Evolutionary conservation across 163 green algal species (phyloP).

Genomic region (Chlorella variabilis): DNA sequence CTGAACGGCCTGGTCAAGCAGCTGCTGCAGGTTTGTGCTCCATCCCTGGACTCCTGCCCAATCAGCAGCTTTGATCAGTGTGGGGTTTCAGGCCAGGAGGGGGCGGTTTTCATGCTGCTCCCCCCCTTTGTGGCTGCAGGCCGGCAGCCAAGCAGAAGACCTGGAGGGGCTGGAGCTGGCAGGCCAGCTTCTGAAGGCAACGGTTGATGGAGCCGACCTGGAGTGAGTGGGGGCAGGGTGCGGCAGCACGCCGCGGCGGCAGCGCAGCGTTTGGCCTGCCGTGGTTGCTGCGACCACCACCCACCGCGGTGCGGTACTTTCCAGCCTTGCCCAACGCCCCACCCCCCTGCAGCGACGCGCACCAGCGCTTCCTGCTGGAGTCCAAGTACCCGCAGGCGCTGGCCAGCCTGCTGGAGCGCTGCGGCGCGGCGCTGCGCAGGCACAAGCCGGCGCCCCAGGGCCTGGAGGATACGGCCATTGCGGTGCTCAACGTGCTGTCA

Average conservation of each 20-base stretch:
- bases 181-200: not conserved
- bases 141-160: not conserved
- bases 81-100: no score
- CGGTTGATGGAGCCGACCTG: not conserved
- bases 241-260: not conserved
- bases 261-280: not conserved
- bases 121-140: slow-evolving; percentile 2
- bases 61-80: not conserved
- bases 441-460: not conserved
- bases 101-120: not conserved
- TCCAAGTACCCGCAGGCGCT: not conserved
- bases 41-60: not conserved
- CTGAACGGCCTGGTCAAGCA: not conserved
- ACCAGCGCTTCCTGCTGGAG: slow-evolving; percentile 14
- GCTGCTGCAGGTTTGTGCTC: not conserved
- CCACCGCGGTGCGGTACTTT: no score
- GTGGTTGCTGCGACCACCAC: not conserved
- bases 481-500: not conserved
- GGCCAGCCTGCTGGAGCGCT: not conserved
- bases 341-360: not conserved
- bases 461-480: not conserved
- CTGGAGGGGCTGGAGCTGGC: not conserved
- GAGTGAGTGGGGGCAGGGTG: not conserved
- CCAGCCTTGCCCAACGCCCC: not conserved
- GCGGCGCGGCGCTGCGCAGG: not conserved